Percentiles rank a stretch among this genome's conserved stretches.
Evolutionary conservation across 805 yeast genomes (phyloP).

Genomic region (Ogataea pignaliae): DNA sequence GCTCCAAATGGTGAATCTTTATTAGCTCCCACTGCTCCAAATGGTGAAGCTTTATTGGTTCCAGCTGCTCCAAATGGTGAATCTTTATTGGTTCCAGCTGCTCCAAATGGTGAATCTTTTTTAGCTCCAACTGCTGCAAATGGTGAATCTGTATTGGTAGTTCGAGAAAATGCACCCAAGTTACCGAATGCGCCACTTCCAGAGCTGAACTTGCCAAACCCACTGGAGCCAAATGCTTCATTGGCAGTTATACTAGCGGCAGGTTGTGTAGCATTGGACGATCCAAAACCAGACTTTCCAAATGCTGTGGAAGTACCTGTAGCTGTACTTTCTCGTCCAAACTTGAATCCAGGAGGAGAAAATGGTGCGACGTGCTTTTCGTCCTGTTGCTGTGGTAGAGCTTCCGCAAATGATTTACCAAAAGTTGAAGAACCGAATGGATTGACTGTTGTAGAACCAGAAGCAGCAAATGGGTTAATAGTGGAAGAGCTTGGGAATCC

Average conservation of each 20-base stretch:
- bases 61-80: slow-evolving; percentile 7
- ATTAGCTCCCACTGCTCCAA: background rate
- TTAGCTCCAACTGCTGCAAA: background rate
- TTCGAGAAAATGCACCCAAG: background rate
- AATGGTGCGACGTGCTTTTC: too few relatives aligned
- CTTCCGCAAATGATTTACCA: slow-evolving; percentile 7
- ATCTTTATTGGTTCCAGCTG: background rate
- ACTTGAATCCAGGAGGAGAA: slow-evolving; percentile 12
- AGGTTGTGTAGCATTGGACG: slow-evolving; percentile 6
- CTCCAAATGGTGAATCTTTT: background rate
- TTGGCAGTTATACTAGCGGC: slow-evolving; percentile 13
- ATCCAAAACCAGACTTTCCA: slow-evolving; percentile 12
- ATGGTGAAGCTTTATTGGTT: too few relatives aligned
- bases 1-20: background rate
- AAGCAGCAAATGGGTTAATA: background rate
- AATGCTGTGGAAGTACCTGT: slow-evolving; percentile 13
- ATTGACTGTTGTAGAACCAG: background rate
- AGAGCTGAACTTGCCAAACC: slow-evolving; percentile 8
- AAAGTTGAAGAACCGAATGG: slow-evolving; percentile 4
- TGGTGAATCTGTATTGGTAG: background rate
- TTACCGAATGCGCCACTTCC: background rate
- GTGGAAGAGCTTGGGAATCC: background rate
- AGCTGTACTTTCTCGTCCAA: background rate
- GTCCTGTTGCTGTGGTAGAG: slow-evolving; percentile 5
- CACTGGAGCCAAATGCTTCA: slow-evolving; percentile 19